Evolutionary conservation across 2,329 filamentous ascomycete genomes (phyloP).

Genomic region (Fusarium mundagurra): DNA sequence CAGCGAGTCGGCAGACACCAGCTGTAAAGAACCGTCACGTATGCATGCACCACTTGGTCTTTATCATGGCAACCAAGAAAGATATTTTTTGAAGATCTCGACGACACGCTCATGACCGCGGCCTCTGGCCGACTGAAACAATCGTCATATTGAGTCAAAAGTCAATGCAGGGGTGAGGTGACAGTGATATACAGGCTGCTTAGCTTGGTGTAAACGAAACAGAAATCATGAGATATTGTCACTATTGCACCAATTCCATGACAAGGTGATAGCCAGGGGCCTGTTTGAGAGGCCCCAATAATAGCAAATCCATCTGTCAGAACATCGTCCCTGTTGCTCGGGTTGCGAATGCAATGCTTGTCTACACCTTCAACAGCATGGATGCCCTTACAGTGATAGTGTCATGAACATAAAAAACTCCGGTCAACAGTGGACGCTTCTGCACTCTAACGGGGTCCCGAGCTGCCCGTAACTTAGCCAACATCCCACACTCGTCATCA

Average conservation of each 20-base stretch:
- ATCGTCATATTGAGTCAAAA: conserved; percentile 25
- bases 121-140: conserved; percentile 23
- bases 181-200: not conserved
- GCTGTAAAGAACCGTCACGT: conserved; percentile 28
- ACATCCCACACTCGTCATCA: conserved; percentile 37
- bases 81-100: not conserved
- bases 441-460: conserved; percentile 37
- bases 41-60: conserved; percentile 13
- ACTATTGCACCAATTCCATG: conserved; percentile 14
- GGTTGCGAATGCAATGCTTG: conserved; percentile 27
- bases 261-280: conserved; percentile 5
- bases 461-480: conserved; percentile 34
- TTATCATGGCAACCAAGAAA: conserved; percentile 21
- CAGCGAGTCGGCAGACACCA: conserved; percentile 34
- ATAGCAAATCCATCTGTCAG: conserved; percentile 13
- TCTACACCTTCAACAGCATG: conserved; percentile 31
- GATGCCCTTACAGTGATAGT: conserved; percentile 21
- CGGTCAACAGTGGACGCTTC: conserved; percentile 28
- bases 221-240: conserved; percentile 32
- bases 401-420: conserved; percentile 4
- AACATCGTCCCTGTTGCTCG: conserved; percentile 12
- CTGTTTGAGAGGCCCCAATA: conserved; percentile 20
- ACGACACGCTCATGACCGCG: conserved; percentile 4
- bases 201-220: conserved; percentile 20
- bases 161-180: conserved; percentile 15